Percentiles rank a stretch among this genome's conserved stretches.
Evolutionary conservation across 371 early-diverging fungal species (phyloP).

Genomic region (Mortierella sp.): DNA sequence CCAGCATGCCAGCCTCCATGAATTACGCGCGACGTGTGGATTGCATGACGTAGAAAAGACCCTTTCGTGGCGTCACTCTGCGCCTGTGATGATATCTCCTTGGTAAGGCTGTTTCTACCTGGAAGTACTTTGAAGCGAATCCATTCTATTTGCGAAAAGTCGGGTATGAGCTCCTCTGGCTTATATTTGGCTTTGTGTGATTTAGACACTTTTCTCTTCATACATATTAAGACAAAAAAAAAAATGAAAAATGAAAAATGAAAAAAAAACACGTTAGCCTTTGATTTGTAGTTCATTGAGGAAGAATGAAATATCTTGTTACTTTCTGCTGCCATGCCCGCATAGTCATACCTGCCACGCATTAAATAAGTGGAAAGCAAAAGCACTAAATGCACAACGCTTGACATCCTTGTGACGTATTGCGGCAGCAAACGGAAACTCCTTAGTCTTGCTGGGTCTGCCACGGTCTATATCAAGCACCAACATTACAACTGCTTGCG

Average conservation of each 20-base stretch:
- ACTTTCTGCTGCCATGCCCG: too few relatives aligned
- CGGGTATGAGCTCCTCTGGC: conserved; percentile 11
- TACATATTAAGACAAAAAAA: neutral
- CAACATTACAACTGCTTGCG: neutral
- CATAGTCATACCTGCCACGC: conserved; percentile 17
- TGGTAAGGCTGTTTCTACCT: neutral
- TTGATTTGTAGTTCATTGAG: too few relatives aligned
- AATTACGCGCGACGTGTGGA: neutral
- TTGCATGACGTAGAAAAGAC: neutral
- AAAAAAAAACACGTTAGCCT: too few relatives aligned
- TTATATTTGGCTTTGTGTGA: neutral
- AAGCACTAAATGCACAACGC: conserved; percentile 21
- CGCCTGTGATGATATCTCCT: neutral
- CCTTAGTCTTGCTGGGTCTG: conserved; percentile 6
- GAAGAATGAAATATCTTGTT: too few relatives aligned
- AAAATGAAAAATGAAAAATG: conserved; percentile 5
- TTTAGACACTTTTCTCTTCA: neutral
- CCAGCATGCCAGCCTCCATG: conserved; percentile 25
- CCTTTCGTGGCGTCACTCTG: conserved; percentile 1
- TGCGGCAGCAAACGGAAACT: conserved; percentile 15
- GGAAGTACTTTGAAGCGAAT: conserved; percentile 1
- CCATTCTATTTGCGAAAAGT: conserved; percentile 5
- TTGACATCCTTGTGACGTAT: conserved; percentile 24
- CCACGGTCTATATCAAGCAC: neutral
- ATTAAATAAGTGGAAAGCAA: conserved; percentile 28